A percentile compares a stretch with the other conserved stretches of the same genome.
These are phyloP conservation scores for sunflower (Helianthus annuus) DNA, from an alignment of 129 eudicot species.

Conservation along the genomic window HanXRQr2.0-SUNRISE NC_035437.2:2383486-2383985, in stretches of 20 bases:
- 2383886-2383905: conserved; percentile 14
- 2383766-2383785: conserved; percentile 7
- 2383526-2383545: too few relatives aligned
- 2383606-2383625: too few relatives aligned
- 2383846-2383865: conserved; percentile 23
- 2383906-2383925: neutral
- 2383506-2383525: too few relatives aligned
- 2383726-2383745: neutral
- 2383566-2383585: too few relatives aligned
- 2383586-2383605: too few relatives aligned
- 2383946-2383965: neutral
- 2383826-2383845: conserved; percentile 27
- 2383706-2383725: neutral
- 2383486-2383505: too few relatives aligned
- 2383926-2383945: neutral
- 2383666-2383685: neutral
- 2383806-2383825: conserved; percentile 21
- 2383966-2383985: too few relatives aligned
- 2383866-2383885: conserved; percentile 16
- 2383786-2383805: conserved; percentile 21
- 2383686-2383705: neutral
- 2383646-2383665: neutral
- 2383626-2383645: neutral
- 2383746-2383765: neutral
- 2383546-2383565: too few relatives aligned